phyloP scores from a whole-genome alignment of 1,284 basidiomycete genomes.

The Taiwanofungus camphoratus region DNA sequence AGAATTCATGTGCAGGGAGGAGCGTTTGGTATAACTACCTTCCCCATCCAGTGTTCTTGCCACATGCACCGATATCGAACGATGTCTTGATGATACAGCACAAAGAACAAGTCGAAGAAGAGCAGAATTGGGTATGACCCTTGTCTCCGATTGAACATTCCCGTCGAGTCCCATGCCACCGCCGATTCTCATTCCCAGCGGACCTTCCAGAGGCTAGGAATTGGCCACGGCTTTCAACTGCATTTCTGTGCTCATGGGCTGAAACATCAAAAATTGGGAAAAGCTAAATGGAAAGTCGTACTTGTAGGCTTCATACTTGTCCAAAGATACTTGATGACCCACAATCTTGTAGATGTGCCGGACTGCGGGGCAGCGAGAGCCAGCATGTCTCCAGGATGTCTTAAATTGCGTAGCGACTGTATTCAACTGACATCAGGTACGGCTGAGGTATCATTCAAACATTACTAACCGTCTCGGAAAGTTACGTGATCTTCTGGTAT shows the following conservation, averaged over 20 bases:
- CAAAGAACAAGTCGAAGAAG: slow-evolving; percentile 47
- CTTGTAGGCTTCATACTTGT: slow-evolving; percentile 54
- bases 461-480: slow-evolving; percentile 52
- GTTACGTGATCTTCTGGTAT: slow-evolving; percentile 53
- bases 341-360: slow-evolving; percentile 57
- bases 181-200: slow-evolving; percentile 55
- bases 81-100: slow-evolving; percentile 56
- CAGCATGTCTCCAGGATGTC: slow-evolving; percentile 61
- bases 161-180: slow-evolving; percentile 50
- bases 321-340: slow-evolving; percentile 37
- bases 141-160: slow-evolving; percentile 58
- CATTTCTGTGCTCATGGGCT: slow-evolving; percentile 29
- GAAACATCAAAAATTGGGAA: not conserved
- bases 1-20: not conserved
- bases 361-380: slow-evolving; percentile 47
- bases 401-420: slow-evolving; percentile 61
- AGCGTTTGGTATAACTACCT: slow-evolving; percentile 38
- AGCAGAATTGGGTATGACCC: slow-evolving; percentile 47
- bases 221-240: slow-evolving; percentile 52
- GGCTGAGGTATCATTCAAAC: not conserved
- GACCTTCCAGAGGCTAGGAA: slow-evolving; percentile 45
- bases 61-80: slow-evolving; percentile 52
- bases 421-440: no score
- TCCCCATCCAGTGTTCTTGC: slow-evolving; percentile 63
- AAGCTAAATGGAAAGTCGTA: slow-evolving; percentile 24